phyloP scores from a whole-genome alignment of 495 filamentous ascomycete genomes.

The Clohesyomyces aquaticus region DNA sequence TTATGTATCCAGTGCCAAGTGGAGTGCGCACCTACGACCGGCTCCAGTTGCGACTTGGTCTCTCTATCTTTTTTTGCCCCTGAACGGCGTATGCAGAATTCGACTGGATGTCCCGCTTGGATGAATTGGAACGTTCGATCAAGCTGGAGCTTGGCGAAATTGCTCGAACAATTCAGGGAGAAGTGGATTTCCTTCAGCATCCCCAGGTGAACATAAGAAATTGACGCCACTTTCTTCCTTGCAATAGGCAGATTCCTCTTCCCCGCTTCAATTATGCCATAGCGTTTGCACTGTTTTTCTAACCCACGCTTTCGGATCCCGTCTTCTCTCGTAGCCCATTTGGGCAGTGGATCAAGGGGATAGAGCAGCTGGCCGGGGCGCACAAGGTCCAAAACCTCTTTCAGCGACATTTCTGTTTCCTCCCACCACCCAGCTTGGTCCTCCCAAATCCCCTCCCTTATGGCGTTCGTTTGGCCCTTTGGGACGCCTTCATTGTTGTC shows the following conservation, averaged over 20 bases:
- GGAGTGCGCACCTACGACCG: background rate
- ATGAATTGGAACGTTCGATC: conserved; percentile 3
- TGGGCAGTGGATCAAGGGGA: too few relatives aligned
- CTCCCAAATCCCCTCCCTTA: too few relatives aligned
- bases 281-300: conserved; percentile 18
- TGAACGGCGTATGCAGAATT: background rate
- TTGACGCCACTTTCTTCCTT: background rate
- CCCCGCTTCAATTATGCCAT: background rate
- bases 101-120: conserved; percentile 9
- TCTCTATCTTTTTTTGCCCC: background rate
- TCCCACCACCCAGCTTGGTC: too few relatives aligned
- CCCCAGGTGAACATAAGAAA: background rate
- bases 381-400: too few relatives aligned
- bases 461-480: too few relatives aligned
- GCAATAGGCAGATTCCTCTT: background rate
- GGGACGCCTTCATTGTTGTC: too few relatives aligned
- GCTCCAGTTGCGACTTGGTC: too few relatives aligned
- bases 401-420: too few relatives aligned
- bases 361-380: too few relatives aligned
- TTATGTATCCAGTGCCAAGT: conserved; percentile 27
- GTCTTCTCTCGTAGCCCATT: too few relatives aligned
- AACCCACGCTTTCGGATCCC: too few relatives aligned
- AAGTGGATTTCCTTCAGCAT: conserved; percentile 17
- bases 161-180: background rate
- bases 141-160: background rate